Conservation (phyloP, 106 monocot species). For the Allium fistulosum region DNA sequence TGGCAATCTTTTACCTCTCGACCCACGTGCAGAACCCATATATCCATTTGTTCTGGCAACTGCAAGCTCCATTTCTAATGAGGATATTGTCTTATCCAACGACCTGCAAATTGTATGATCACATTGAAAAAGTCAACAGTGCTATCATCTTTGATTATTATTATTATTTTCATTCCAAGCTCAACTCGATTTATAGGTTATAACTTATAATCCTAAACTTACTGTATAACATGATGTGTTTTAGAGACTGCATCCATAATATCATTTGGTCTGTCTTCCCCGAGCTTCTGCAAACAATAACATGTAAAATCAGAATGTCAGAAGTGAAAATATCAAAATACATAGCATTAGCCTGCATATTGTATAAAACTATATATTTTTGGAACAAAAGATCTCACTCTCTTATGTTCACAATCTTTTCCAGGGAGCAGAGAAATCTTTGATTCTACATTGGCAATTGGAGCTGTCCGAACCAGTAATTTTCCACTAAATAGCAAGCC, state of each 20-base stretch:
- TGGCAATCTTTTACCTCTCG: constrained; percentile 4
- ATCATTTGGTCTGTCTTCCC: constrained; percentile 33
- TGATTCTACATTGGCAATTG: constrained; percentile 3
- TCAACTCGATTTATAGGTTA: too few relatives aligned
- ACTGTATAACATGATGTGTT: constrained; percentile 75
- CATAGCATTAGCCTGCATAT: too few relatives aligned
- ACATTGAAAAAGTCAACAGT: not conserved
- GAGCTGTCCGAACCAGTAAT: constrained; percentile 2
- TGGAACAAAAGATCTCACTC: constrained; percentile 20
- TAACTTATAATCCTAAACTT: constrained; percentile 11
- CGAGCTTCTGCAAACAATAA: constrained; percentile 28
- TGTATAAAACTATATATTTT: not conserved
- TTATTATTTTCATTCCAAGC: too few relatives aligned
- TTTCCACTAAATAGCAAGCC: constrained; percentile 44
- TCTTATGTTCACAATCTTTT: constrained; percentile 41
- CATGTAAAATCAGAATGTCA: not conserved
- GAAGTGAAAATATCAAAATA: too few relatives aligned
- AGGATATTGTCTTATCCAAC: constrained; percentile 59
- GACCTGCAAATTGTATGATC: constrained; percentile 22
- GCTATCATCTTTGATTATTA: too few relatives aligned
- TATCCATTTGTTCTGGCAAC: constrained; percentile 28
- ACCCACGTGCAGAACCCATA: not conserved
- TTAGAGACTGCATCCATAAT: constrained; percentile 66
- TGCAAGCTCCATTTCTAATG: constrained; percentile 75
- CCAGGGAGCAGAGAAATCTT: not conserved